Base-by-base conservation (phyloP, 192 early-diverging fungal genomes). In the Chytriomyces sp. region DNA sequence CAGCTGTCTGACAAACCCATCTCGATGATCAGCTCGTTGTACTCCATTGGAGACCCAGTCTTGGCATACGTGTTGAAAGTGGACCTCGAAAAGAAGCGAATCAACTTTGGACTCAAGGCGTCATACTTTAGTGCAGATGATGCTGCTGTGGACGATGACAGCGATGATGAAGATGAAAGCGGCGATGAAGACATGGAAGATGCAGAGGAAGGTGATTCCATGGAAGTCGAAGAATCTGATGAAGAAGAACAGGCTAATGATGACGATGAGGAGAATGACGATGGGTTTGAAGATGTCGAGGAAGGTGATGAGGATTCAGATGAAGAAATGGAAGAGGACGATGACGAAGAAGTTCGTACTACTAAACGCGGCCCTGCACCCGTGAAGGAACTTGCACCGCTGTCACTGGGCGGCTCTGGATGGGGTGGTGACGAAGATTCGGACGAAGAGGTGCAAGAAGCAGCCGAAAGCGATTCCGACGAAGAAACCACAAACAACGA, bases 91-190 rank as follows among this genome's bases (percentile, higher is more conserved):
- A 92, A 88, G 76, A 89, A 91, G 66, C 84, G 88, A 11, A 80
- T 96, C 28, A 85, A 86, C 5, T 89, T 97, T 53, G 92, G 94
- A 61, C 87, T 96, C 20, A 96, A 94, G 86, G 88, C 94, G 2
- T 92, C 91, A 7, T 94, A 93, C 80, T 96, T 97, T 88, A 89
- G 82, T 23, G 89, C 86, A 23, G 85, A 73, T 43, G 89, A 90
- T 60, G 84, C 63, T 20, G 83, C 77, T 50, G 70, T 23, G 47
- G 83, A 84, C 20, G 79, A 76, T 0, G 79, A 77, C 20, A 79
- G 80, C 43, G 81, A 82, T 45, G 86, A 87, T 45, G 85, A 80
- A 6, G 78, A 78, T 10, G 85, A 76, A 44, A 80, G 82, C 20
- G 80, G 23, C 7, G 75, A 81, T 20, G 64, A 45, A 50, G 83